Base-by-base conservation (phyloP, 805 yeast species). In the Metschnikowia noctiluminum region DNA sequence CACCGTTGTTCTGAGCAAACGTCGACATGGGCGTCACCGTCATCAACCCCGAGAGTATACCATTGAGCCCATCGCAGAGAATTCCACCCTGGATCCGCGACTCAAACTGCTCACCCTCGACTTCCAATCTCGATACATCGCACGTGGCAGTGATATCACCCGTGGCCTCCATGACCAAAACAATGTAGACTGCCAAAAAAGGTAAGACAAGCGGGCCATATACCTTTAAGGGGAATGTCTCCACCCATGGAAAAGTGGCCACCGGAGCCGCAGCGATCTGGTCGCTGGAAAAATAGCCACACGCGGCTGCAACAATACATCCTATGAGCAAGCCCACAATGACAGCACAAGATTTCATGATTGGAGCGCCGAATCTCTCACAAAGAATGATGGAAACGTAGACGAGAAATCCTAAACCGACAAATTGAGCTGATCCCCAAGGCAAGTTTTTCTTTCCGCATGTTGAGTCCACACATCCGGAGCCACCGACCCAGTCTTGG, bases 1-100 rank as follows among this genome's bases (percentile, higher is more conserved):
- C 96, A 75, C 97, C 97, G 65, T 91, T 91, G 70, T 91, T 91
- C 70, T 90, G 97, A 12, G 97, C 96, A 73, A 91, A 91, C 0
- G 94, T 85, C 11, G 95, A 84, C 81, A 89, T 76, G 49, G 97
- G 96, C n/a, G 96, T 86, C 47, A 87, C 71, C 16, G 96, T 89
- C 78, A 82, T 78, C 40, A 90, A 73, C 38, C 90, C 89, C 13
- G 94, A 85, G 3, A 89, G 54, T 21, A 85, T 59, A 52, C 96
- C 91, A 64, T 86, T 86, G 56, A 88, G 59, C 40, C 96, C 97
- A 66, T 90, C 96, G 15, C 95, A 94, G 34, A 90, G 74, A 40
- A 90, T 80, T 68, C 96, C 97, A 60, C 97, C 97, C 71, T 91
- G 97, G 56, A 91, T 78, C 67, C 97, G 76, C 14, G 91, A 80